A percentile compares a stretch with the other conserved stretches of the same genome.
Evolutionary conservation across 2,329 filamentous ascomycete genomes (phyloP).

Genomic region (Cyclaneusma minus): DNA sequence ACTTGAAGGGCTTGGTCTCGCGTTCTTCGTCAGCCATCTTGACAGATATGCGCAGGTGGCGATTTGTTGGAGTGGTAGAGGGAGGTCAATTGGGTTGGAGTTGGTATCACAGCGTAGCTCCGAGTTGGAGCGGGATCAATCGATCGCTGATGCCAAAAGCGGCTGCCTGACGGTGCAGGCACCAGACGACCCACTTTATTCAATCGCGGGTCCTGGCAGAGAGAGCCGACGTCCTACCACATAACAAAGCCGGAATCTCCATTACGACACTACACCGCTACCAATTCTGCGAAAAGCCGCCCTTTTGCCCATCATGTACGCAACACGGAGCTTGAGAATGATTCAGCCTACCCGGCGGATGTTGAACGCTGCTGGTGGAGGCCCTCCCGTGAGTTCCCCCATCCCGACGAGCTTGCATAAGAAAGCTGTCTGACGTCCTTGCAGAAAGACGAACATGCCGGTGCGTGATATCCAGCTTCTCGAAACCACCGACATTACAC

Average conservation of each 20-base stretch:
- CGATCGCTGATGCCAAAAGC: no score
- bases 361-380: slow-evolving; percentile 60
- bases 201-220: no score
- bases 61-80: slow-evolving; percentile 19
- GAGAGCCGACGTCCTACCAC: no score
- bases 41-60: slow-evolving; percentile 25
- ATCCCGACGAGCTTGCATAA: slow-evolving; percentile 16
- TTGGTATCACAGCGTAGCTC: slow-evolving; percentile 3
- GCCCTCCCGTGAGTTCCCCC: slow-evolving; percentile 23
- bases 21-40: slow-evolving; percentile 84
- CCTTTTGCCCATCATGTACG: slow-evolving; percentile 37
- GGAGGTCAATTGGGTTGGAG: slow-evolving; percentile 5
- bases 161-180: no score
- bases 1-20: slow-evolving; percentile 99
- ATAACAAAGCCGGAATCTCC: no score
- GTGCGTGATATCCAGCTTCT: slow-evolving; percentile 34
- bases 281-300: no score
- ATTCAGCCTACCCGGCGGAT: slow-evolving; percentile 49
- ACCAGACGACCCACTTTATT: no score
- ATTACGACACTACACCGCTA: no score
- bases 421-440: no score
- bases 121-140: slow-evolving; percentile 18
- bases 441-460: slow-evolving; percentile 53
- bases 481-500: slow-evolving; percentile 5
- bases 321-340: slow-evolving; percentile 51